Evolutionary conservation across 1,139 yeast species (phyloP).

Genomic region (Magnusiomyces clavatus): DNA sequence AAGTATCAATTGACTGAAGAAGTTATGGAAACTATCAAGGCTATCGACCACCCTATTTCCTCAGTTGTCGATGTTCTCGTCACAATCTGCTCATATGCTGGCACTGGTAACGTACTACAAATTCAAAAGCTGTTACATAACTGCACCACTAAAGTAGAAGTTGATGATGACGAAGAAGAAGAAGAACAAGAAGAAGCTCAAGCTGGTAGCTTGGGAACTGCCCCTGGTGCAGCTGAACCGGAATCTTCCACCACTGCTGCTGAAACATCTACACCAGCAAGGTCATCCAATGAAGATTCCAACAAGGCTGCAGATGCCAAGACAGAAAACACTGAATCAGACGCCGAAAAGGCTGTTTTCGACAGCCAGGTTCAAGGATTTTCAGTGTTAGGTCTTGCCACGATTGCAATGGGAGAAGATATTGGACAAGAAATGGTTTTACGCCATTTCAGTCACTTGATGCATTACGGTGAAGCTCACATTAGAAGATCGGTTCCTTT

Average conservation of each 20-base stretch:
- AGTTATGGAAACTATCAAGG: constrained; percentile 88
- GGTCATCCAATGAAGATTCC: constrained; percentile 13
- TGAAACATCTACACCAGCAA: constrained; percentile 4
- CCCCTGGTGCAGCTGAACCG: constrained; percentile 22
- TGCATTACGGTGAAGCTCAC: constrained; percentile 94
- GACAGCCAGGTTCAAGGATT: constrained; percentile 70
- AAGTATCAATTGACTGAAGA: constrained; percentile 94
- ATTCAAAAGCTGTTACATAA: constrained; percentile 86
- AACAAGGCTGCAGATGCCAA: constrained; percentile 4
- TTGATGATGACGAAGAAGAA: constrained; percentile 42
- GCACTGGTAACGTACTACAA: constrained; percentile 95
- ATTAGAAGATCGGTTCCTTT: constrained; percentile 93
- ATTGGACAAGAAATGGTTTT: constrained; percentile 96
- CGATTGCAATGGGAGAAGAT: constrained; percentile 96
- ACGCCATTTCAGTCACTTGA: constrained; percentile 93
- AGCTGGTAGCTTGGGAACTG: constrained; percentile 17
- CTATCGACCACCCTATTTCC: constrained; percentile 91
- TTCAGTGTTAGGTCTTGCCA: constrained; percentile 90
- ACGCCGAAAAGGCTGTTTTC: constrained; percentile 31
- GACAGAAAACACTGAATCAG: constrained; percentile 16
- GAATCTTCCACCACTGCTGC: constrained; percentile 17
- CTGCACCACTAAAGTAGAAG: constrained; percentile 52
- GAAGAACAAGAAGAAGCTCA: constrained; percentile 35
- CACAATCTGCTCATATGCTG: constrained; percentile 91
- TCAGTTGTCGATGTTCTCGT: constrained; percentile 85